These are phyloP conservation scores for Capillidium rhysosporum DNA, from an alignment of 371 early-diverging fungal genomes.

Conservation along the genomic window DNA sequence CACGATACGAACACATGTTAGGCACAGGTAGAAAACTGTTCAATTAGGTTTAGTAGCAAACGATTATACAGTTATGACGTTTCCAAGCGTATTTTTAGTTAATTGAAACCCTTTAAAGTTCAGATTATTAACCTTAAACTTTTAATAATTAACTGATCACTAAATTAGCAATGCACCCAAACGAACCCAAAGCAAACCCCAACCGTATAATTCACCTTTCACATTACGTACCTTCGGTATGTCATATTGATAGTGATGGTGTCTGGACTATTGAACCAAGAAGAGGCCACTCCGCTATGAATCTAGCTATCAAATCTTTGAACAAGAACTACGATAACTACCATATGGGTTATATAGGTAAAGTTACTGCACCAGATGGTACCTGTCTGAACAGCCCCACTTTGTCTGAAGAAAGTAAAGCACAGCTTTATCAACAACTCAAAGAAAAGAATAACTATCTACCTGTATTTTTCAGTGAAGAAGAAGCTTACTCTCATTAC, in stretches of 20 bases:
- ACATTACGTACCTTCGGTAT: constrained; percentile 3
- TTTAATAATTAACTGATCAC: too few relatives aligned
- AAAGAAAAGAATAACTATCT: constrained; percentile 26
- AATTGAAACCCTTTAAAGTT: too few relatives aligned
- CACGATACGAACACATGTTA: too few relatives aligned
- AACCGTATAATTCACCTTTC: constrained; percentile 3
- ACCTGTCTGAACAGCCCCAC: constrained; percentile 11
- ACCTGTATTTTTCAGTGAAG: constrained; percentile 61
- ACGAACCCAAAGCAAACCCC: background rate
- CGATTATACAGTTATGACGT: too few relatives aligned
- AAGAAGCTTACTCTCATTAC: constrained; percentile 51
- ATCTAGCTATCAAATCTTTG: constrained; percentile 41
- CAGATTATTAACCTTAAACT: too few relatives aligned
- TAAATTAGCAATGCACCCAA: too few relatives aligned
- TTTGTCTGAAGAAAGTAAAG: constrained; percentile 17
- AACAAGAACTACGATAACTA: constrained; percentile 23
- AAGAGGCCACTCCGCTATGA: constrained; percentile 56
- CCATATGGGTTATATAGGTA: constrained; percentile 48
- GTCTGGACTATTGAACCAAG: constrained; percentile 17
- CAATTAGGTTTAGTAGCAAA: too few relatives aligned
- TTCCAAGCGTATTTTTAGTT: too few relatives aligned
- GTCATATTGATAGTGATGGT: background rate
- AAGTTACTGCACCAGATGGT: constrained; percentile 22
- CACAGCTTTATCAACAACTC: constrained; percentile 17
- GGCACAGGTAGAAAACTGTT: too few relatives aligned